Base-by-base conservation (phyloP, 805 yeast species). In the Komagataella mondaviorum region DNA sequence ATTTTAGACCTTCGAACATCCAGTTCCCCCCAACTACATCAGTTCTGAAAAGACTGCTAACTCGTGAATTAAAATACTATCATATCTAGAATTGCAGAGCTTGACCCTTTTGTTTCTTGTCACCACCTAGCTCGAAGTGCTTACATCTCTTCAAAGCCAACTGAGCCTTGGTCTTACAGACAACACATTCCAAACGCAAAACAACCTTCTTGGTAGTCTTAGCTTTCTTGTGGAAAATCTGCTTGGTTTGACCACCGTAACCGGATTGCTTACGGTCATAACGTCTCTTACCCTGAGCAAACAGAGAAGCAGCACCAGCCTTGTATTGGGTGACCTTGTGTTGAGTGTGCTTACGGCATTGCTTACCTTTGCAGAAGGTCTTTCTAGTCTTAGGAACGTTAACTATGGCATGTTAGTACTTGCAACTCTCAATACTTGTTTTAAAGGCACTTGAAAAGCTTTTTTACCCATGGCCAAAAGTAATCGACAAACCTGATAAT, bases 171-270 rank as follows among this genome's bases (percentile, higher is more conserved):
- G 96, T 86, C 89, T 93, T 93, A 81, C 99, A 93, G 67, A 75
- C 81, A 68, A 90, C 88, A 87, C 99, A 93, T 83, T 93, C 99
- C 72, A 93, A 85, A 82, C 97, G 91, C 73, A 93, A 85, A 63
- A 93, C 99, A 74, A 93, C 96, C 87, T 93, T 93, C 89, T 93
- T 93, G 83, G 99, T 93, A 67, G 98, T 93, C 89, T 93, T 93
- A 69, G 99, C 99, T 79, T 93, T 93, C 88, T 93, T 93, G 87
- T 89, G 98, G 97, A 93, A 93, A 79, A 93, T 85, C 73, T 84
- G 99, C 83, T 89, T 93, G 79, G 99, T 93, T 82, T 93, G 99
- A 88, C 99, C 99, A 88, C 99, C 99, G 80, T 83, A 93, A 89
- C 99, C 99, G 69, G 86, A 73, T 82, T 93, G 99, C 80, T 93